Conservation (phyloP, 768 basidiomycete genomes). For the Lyophyllum shimeji region DNA sequence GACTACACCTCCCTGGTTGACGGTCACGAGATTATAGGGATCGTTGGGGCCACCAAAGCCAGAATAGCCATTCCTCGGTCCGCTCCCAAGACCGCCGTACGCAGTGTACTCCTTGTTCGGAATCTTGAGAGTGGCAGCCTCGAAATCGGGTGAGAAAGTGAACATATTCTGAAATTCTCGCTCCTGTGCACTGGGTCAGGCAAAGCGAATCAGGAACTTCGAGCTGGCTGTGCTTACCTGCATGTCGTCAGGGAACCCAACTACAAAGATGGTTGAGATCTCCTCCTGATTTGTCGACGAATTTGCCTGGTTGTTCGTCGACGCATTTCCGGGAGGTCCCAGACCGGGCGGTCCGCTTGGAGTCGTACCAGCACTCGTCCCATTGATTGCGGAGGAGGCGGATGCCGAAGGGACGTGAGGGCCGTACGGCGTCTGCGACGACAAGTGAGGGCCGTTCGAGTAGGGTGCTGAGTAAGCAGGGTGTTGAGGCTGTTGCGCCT, state of each 20-base stretch:
- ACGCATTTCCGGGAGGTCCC: slow-evolving; percentile 23
- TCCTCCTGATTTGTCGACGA: slow-evolving; percentile 62
- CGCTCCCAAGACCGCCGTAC: slow-evolving; percentile 47
- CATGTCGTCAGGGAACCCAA: slow-evolving; percentile 99
- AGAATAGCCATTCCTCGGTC: slow-evolving; percentile 16
- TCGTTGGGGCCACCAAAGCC: slow-evolving; percentile 61
- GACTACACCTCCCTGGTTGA: slow-evolving; percentile 82
- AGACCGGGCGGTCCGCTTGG: slow-evolving; percentile 25
- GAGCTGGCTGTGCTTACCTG: slow-evolving; percentile 58
- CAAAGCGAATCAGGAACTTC: slow-evolving; percentile 5
- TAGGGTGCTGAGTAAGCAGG: slow-evolving; percentile 26
- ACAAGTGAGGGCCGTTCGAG: slow-evolving; percentile 44
- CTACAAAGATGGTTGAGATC: slow-evolving; percentile 96
- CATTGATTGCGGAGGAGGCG: slow-evolving; percentile 21
- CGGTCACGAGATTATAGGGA: slow-evolving; percentile 80
- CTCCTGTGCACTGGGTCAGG: slow-evolving; percentile 57
- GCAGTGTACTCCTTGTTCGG: slow-evolving; percentile 89
- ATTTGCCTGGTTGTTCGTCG: slow-evolving; percentile 24
- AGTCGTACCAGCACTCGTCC: slow-evolving; percentile 16
- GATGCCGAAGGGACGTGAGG: slow-evolving; percentile 54
- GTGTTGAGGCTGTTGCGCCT: slow-evolving; percentile 30
- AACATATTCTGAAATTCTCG: slow-evolving; percentile 99
- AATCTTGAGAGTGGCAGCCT: slow-evolving; percentile 96
- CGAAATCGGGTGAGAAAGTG: slow-evolving; percentile 92
- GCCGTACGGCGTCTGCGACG: slow-evolving; percentile 77